phyloP scores from a whole-genome alignment of 2,329 filamentous ascomycete species.

The Scleromitrula shiraiana region DNA sequence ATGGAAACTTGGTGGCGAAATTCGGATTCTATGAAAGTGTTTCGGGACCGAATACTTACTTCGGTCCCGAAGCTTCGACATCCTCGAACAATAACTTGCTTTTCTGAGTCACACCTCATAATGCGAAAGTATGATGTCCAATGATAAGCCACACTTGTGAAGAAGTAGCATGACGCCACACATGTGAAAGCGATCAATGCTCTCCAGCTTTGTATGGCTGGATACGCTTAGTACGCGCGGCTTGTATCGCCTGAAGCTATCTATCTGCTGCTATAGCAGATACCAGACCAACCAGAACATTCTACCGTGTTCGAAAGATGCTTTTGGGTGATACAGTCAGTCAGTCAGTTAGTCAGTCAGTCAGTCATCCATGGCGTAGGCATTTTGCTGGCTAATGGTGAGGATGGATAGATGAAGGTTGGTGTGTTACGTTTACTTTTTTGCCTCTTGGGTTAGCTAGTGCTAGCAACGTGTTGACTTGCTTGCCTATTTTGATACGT shows the following conservation, averaged over 20 bases:
- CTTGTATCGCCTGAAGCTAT: not conserved
- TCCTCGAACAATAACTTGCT: not conserved
- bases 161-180: constrained; percentile 1
- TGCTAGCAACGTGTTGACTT: constrained; percentile 1
- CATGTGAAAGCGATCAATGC: not conserved
- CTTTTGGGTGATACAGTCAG: not conserved
- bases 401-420: too few species aligned
- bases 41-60: too few species aligned
- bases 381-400: not conserved
- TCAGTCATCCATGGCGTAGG: too few species aligned
- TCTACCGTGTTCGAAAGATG: not conserved
- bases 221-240: constrained; percentile 1
- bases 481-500: constrained; percentile 8
- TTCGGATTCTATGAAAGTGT: too few species aligned
- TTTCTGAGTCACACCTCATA: constrained; percentile 1
- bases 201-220: too few species aligned
- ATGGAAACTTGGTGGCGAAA: too few species aligned
- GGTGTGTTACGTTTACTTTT: not conserved
- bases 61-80: too few species aligned
- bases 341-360: not conserved
- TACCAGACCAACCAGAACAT: too few species aligned
- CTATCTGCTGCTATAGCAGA: too few species aligned
- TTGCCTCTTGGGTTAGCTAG: constrained; percentile 3
- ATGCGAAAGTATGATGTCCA: not conserved
- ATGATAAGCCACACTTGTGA: not conserved